Percentiles rank a stretch among this genome's conserved stretches.
These are phyloP conservation scores for Leucocoprinus birnbaumii DNA, from an alignment of 768 basidiomycete species.

Conservation along the genomic window DNA sequence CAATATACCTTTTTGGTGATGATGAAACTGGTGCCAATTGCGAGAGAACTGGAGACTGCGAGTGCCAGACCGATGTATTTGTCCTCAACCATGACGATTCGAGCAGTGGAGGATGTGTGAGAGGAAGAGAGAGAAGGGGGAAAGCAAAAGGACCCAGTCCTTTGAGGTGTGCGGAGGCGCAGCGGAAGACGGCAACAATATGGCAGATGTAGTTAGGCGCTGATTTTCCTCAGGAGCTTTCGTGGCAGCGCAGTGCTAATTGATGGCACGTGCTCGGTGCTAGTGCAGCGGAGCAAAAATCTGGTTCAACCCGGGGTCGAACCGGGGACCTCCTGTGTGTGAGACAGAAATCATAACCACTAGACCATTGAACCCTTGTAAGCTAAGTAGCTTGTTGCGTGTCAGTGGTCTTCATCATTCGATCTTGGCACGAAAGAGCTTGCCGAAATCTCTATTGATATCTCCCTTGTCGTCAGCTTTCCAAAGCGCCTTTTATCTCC, in stretches of 20 bases:
- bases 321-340: conserved; percentile 30
- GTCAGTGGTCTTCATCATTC: not conserved
- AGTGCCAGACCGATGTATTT: conserved; percentile 93
- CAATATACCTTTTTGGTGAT: conserved; percentile 92
- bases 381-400: not conserved
- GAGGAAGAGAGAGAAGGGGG: conserved; percentile 1
- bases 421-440: not conserved
- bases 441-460: not conserved
- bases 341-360: conserved; percentile 47
- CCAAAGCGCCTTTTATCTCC: no score
- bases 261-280: conserved; percentile 11
- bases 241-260: conserved; percentile 3
- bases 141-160: conserved; percentile 11
- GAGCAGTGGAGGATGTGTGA: not conserved
- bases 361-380: conserved; percentile 44
- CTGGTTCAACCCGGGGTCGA: conserved; percentile 40
- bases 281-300: conserved; percentile 4
- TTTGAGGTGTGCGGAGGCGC: not conserved
- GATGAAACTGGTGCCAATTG: conserved; percentile 95
- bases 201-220: not conserved
- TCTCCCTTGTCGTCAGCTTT: no score
- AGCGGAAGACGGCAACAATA: not conserved
- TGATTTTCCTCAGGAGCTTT: conserved; percentile 4
- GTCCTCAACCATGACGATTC: conserved; percentile 70
- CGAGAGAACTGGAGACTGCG: conserved; percentile 78